A percentile compares a stretch with the other conserved stretches of the same genome.
Conservation (phyloP, 1,284 basidiomycete species). For the Sporisorium exsertum region DNA sequence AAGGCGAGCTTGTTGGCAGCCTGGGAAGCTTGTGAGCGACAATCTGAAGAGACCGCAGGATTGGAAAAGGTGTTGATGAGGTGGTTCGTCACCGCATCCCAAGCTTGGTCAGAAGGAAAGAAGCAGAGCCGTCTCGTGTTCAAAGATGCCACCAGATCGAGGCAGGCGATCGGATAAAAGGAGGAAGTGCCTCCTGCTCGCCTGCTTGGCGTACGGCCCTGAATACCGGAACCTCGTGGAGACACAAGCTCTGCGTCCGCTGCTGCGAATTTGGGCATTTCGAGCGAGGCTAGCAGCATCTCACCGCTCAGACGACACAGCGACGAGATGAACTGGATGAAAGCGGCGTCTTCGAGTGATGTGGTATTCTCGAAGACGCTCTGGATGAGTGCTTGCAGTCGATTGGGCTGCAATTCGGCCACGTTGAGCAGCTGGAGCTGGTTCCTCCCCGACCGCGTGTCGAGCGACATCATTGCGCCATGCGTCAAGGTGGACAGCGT, state of each 20-base stretch:
- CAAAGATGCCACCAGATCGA: constrained; percentile 81
- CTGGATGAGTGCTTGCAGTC: constrained; percentile 46
- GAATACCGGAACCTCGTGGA: constrained; percentile 24
- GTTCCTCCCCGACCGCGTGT: constrained; percentile 36
- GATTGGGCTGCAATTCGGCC: constrained; percentile 30
- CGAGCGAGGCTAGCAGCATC: constrained; percentile 19
- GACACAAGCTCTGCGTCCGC: constrained; percentile 8
- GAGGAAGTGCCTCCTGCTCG: not conserved
- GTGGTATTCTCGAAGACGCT: constrained; percentile 73
- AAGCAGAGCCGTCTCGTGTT: constrained; percentile 88
- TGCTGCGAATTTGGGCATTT: not conserved
- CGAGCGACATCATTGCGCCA: constrained; percentile 35
- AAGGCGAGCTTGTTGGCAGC: constrained; percentile 76
- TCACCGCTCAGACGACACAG: constrained; percentile 82
- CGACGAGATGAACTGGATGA: constrained; percentile 82
- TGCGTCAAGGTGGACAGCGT: constrained; percentile 48
- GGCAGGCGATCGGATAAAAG: constrained; percentile 82
- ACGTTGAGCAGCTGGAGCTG: constrained; percentile 45
- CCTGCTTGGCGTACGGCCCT: constrained; percentile 2
- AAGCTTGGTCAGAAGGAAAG: constrained; percentile 82
- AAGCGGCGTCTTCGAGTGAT: constrained; percentile 81
- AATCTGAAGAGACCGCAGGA: constrained; percentile 77
- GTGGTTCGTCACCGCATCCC: constrained; percentile 83
- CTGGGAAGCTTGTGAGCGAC: constrained; percentile 87
- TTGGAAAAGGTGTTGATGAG: constrained; percentile 81